Conservation (phyloP, 2,329 filamentous ascomycete species). For the Fusarium subtropicale region DNA sequence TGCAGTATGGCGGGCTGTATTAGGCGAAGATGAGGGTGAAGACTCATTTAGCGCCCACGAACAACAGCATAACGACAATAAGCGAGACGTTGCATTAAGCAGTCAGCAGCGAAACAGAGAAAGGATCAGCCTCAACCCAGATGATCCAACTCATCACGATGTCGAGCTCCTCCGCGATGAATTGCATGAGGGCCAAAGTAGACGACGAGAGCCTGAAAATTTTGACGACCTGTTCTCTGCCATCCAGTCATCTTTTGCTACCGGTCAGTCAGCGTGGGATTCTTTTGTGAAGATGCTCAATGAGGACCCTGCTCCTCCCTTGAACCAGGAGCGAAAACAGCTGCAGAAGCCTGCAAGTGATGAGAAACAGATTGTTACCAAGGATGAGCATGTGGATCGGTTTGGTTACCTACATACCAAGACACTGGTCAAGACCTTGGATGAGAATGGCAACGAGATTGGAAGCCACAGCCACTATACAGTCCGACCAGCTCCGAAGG, state of each 20-base stretch:
- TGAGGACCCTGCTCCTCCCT: constrained; percentile 27
- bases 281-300: constrained; percentile 54
- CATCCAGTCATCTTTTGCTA: constrained; percentile 53
- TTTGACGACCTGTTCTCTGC: constrained; percentile 58
- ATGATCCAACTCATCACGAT: constrained; percentile 8
- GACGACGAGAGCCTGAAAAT: constrained; percentile 45
- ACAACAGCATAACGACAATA: constrained; percentile 10
- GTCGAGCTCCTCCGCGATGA: constrained; percentile 22
- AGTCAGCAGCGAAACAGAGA: constrained; percentile 20
- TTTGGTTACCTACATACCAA: constrained; percentile 59
- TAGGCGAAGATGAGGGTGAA: constrained; percentile 27
- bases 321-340: constrained; percentile 18
- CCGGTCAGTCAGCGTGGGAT: constrained; percentile 56
- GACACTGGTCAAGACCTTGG: constrained; percentile 55
- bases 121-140: constrained; percentile 1
- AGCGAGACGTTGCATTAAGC: neutral
- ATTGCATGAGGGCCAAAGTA: constrained; percentile 8
- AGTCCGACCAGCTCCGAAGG: constrained; percentile 48
- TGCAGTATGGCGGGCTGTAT: constrained; percentile 45
- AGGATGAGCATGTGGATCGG: constrained; percentile 57
- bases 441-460: constrained; percentile 57
- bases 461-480: constrained; percentile 53
- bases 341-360: constrained; percentile 20
- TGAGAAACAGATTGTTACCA: constrained; percentile 52
- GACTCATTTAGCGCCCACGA: constrained; percentile 21